Evolutionary conservation across 257 asterid species (phyloP), one percentile per base, ranked within the genome.

Genomic region (Petunia axillaris): DNA sequence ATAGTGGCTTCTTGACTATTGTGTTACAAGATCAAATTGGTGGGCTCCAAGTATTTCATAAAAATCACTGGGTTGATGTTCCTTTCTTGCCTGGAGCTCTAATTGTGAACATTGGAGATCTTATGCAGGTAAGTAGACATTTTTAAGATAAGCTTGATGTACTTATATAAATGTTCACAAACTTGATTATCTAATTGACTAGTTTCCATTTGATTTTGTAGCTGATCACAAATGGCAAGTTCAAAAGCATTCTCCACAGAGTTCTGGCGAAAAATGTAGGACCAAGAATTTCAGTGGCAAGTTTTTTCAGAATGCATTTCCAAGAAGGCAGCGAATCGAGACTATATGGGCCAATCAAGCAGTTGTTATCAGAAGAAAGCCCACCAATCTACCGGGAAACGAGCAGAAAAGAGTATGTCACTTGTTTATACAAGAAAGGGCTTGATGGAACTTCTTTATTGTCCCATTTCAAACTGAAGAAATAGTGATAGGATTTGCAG

Each of bases 21-120:
- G 76, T 89, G 4, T 59, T 86, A n/a, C 91, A 86, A 66, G 93
- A 89, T 79, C 81, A 82, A 39, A 16, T 84, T 0, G 91, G 89
- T 1, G 92, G 92, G 55, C 88, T 90, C 52, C 94, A 90, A 87
- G 85, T 90, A 40, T 83, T 76, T 1, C 87, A 89, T 59, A 64
- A 82, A 40, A 36, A 80, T 67, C 82, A 85, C 9, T 89, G 91
- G 92, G 80, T 89, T 11, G 87, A 87, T 85, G 91, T 89, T 76
- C 84, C 89, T 64, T 86, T 84, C 38, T 2, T 86, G 52, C 88
- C 80, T 36, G 91, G 88, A 7, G 88, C 89, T 14, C 39, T 90
- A 2, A 81, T 90, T 25, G 25, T 90, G 37, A 90, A 89, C 76
- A 15, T 85, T 8, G 90, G 89, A 75, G 96, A 88, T 74, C 84